Base-by-base conservation (phyloP, 805 yeast genomes). In the Myxozyma kluyveri region DNA sequence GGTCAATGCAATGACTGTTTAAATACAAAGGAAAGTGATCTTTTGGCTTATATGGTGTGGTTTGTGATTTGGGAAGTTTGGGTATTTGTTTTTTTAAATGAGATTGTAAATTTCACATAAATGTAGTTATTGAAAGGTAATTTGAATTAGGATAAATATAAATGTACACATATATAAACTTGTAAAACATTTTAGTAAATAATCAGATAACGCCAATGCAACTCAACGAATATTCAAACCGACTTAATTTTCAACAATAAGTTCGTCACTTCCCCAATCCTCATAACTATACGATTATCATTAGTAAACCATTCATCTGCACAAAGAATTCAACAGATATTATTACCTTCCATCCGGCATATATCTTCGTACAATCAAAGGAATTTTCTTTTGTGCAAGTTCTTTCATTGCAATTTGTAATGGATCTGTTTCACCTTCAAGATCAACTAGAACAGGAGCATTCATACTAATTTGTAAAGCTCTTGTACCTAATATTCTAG, bases 391-490 rank as follows among this genome's bases (percentile, higher is more conserved):
- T 70, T 93, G 98, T 1, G 95, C 81, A 58, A 93, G 78, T 71
- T 93, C 99, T 71, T 95, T 93, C 88, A 88, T 85, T 55, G 99
- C 97, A 57, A 93, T 93, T 70, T 90, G 96, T 67, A 93, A 75
- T 12, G 99, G 99, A 69, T 93, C 99, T 2, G 99, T 95, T 70
- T 95, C 99, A 66, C 99, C 99, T 72, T 93, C 99, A 52, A 93
- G 81, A 66, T 95, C 99, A 38, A 93, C 99, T 67, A 93, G 79
- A 2, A 93, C 98, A 1, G 99, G 99, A 1, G 99, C 99, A 67
- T 93, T 93, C 87, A 93, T 86, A 24, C 97, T 88, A 64, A 93
- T 91, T 71, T 93, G 99, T 60, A 93, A 75, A 1, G 99, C 99
- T 64, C 99, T 80, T 9, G 99, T 93, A 24, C 99, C 99, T 65